Evolutionary conservation across 495 filamentous ascomycete species (phyloP).

Genomic region (Penicillium manginii): DNA sequence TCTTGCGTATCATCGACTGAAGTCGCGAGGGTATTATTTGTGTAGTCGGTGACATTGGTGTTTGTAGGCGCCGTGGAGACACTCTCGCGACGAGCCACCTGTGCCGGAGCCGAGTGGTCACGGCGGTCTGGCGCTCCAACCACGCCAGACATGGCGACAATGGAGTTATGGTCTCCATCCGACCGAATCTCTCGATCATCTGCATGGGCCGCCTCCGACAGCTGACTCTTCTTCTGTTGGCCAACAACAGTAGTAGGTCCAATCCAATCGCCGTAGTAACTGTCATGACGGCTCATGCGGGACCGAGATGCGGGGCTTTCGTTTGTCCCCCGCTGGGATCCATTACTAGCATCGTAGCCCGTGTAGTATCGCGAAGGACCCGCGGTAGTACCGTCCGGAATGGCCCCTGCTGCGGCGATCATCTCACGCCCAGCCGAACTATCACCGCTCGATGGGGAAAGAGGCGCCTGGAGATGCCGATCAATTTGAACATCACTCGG

Average conservation of each 20-base stretch:
- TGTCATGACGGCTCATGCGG: conserved; percentile 36
- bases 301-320: conserved; percentile 20
- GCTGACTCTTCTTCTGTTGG: conserved; percentile 29
- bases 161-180: conserved; percentile 26
- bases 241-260: conserved; percentile 31
- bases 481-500: conserved; percentile 84
- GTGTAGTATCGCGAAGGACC: conserved; percentile 18
- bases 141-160: conserved; percentile 28
- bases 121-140: conserved; percentile 29
- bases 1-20: conserved; percentile 36
- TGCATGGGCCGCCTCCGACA: conserved; percentile 10
- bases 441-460: conserved; percentile 74
- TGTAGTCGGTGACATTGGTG: conserved; percentile 42
- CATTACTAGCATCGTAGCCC: conserved; percentile 18
- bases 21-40: conserved; percentile 41
- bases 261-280: conserved; percentile 51
- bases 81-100: conserved; percentile 39
- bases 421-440: conserved; percentile 68
- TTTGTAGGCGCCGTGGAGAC: conserved; percentile 44
- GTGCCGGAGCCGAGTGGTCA: conserved; percentile 30
- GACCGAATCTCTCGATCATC: conserved; percentile 31
- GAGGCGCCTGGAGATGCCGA: conserved; percentile 74
- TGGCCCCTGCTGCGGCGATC: conserved; percentile 57
- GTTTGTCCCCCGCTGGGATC: conserved; percentile 15
- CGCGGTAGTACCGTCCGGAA: conserved; percentile 47